phyloP scores from a whole-genome alignment of 768 basidiomycete genomes.

The Austroboletus eburneus region DNA sequence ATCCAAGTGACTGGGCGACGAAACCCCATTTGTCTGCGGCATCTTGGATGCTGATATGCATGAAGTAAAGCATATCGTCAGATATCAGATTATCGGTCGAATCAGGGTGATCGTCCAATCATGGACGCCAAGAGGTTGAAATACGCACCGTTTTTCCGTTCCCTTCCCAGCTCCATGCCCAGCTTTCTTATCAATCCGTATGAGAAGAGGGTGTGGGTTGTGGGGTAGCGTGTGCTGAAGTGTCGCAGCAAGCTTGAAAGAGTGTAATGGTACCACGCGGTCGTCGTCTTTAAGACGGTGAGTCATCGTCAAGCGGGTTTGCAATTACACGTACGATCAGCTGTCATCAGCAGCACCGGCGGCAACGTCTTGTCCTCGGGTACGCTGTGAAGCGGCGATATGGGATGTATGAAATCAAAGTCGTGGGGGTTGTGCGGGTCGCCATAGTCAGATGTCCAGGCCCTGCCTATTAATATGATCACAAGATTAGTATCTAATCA shows the following conservation, averaged over 20 bases:
- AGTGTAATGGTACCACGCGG: conserved; percentile 83
- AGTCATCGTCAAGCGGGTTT: conserved; percentile 1
- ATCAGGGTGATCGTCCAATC: not conserved
- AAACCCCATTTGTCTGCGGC: conserved; percentile 77
- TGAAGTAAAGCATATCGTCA: not conserved
- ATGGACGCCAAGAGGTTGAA: too few relatives aligned
- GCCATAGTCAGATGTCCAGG: conserved; percentile 81
- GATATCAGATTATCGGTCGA: conserved; percentile 13
- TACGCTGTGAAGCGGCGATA: conserved; percentile 82
- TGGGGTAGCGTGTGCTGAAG: conserved; percentile 61
- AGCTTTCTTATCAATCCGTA: conserved; percentile 75
- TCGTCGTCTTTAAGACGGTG: conserved; percentile 59
- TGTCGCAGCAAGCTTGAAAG: conserved; percentile 80
- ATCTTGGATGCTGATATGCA: conserved; percentile 66
- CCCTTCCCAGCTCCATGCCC: conserved; percentile 81
- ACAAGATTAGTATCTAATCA: conserved; percentile 6
- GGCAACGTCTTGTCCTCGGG: conserved; percentile 57
- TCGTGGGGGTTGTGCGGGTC: conserved; percentile 69
- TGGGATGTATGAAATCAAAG: conserved; percentile 80
- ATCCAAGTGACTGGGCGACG: conserved; percentile 61
- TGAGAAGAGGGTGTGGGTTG: conserved; percentile 69
- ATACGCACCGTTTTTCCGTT: conserved; percentile 61
- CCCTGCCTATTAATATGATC: conserved; percentile 50
- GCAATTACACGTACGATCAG: conserved; percentile 56
- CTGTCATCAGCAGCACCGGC: conserved; percentile 73